Percentiles rank a stretch among this genome's conserved stretches.
phyloP scores from a whole-genome alignment of 345 rosid species.

The Dovyalis caffra region DNA sequence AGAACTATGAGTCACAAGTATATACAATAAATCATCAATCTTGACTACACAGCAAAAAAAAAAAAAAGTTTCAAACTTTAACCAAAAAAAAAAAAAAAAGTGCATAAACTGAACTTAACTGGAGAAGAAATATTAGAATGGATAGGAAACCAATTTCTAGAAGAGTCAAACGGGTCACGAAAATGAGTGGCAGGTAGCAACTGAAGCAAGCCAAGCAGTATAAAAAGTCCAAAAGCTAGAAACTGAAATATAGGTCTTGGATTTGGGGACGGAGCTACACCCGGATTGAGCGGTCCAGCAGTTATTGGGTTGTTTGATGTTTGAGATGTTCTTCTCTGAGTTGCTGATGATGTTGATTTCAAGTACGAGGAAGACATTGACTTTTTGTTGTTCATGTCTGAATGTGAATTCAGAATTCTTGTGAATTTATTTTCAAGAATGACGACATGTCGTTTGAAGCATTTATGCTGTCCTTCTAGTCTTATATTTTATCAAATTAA shows the following conservation, averaged over 20 bases:
- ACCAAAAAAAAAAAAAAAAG: background rate
- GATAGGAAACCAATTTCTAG: slow-evolving; percentile 37
- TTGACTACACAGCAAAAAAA: background rate
- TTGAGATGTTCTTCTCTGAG: slow-evolving; percentile 18
- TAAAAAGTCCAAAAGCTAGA: slow-evolving; percentile 29
- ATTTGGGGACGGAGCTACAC: slow-evolving; percentile 19
- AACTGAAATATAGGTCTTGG: slow-evolving; percentile 20
- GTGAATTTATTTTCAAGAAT: background rate
- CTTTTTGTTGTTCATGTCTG: background rate
- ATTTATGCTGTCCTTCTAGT: too few species aligned
- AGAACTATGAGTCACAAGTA: background rate
- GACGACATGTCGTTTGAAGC: too few species aligned
- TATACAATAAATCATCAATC: background rate
- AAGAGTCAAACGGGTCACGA: slow-evolving; percentile 38
- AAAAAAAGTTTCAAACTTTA: background rate
- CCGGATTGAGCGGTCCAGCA: background rate
- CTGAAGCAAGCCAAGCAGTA: slow-evolving; percentile 34
- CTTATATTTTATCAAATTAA: too few species aligned
- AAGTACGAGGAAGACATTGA: slow-evolving; percentile 22
- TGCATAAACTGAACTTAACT: slow-evolving; percentile 8
- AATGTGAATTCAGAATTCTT: background rate
- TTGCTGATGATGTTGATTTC: slow-evolving; percentile 7
- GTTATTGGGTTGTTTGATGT: background rate
- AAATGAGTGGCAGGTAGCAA: slow-evolving; percentile 45
- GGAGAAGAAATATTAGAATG: slow-evolving; percentile 15